These are phyloP conservation scores for Grosmannia huntii DNA, from an alignment of 2,329 filamentous ascomycete genomes.

Conservation along the genomic window DNA sequence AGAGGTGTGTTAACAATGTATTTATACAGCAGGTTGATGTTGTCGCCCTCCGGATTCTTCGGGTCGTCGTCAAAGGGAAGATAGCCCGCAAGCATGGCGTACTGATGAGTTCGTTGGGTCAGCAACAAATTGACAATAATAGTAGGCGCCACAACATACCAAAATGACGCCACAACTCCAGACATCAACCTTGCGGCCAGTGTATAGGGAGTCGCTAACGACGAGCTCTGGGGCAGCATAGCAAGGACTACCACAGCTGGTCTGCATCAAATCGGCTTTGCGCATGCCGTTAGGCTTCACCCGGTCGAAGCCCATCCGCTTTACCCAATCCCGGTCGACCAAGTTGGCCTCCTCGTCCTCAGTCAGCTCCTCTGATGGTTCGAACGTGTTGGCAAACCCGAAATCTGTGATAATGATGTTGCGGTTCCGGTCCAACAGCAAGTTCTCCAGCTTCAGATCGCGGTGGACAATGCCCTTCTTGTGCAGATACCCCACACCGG, in stretches of 20 bases:
- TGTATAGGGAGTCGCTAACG: constrained; percentile 94
- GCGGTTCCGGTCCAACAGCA: constrained; percentile 86
- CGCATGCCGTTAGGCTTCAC: constrained; percentile 61
- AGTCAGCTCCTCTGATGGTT: constrained; percentile 71
- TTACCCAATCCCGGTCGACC: constrained; percentile 77
- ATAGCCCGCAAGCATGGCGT: constrained; percentile 97
- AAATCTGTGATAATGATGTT: constrained; percentile 99
- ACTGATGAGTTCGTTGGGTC: constrained; percentile 41
- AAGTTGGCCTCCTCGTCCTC: constrained; percentile 86
- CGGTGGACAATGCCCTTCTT: constrained; percentile 98
- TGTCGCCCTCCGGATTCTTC: constrained; percentile 95
- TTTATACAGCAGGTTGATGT: constrained; percentile 98
- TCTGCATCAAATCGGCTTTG: constrained; percentile 95
- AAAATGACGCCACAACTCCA: constrained; percentile 99
- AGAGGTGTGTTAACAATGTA: constrained; percentile 96
- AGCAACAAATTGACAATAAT: not conserved
- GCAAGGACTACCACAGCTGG: constrained; percentile 94
- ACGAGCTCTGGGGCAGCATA: constrained; percentile 96
- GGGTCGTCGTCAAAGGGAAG: constrained; percentile 96
- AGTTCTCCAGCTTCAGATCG: constrained; percentile 90
- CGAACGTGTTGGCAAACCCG: constrained; percentile 96
- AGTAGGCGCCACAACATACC: constrained; percentile 39
- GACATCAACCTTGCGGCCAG: constrained; percentile 92
- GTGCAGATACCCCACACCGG: constrained; percentile 92
- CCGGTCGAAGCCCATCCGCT: constrained; percentile 73